Evolutionary conservation across 345 rosid species (phyloP).

Genomic region (Sisymbrium irio): DNA sequence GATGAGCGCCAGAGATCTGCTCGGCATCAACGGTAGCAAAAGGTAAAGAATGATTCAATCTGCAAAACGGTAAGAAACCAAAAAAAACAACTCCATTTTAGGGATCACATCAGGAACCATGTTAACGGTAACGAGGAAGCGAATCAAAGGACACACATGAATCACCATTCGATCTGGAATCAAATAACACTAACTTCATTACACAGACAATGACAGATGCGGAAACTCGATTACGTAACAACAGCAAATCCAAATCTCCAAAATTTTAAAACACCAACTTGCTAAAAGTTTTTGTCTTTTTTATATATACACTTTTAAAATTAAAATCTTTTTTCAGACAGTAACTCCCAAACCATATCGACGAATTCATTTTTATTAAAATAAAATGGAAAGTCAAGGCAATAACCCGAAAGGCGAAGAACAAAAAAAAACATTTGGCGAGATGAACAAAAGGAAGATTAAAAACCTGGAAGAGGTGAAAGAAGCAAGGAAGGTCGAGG

Average conservation of each 20-base stretch:
- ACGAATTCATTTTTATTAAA: background rate
- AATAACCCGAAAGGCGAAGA: slow-evolving; percentile 8
- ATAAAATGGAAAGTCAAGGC: background rate
- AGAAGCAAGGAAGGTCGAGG: slow-evolving; percentile 34
- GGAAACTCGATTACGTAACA: slow-evolving; percentile 11
- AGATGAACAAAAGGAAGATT: background rate
- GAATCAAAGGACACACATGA: background rate
- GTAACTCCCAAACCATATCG: background rate
- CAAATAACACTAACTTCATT: background rate
- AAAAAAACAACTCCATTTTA: background rate
- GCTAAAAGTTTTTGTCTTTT: slow-evolving; percentile 18
- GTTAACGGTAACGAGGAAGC: background rate
- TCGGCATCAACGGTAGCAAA: slow-evolving; percentile 84
- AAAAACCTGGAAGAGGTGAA: slow-evolving; percentile 46
- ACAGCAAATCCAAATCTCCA: background rate
- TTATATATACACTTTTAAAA: background rate
- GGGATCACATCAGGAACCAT: background rate
- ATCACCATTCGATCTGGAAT: background rate
- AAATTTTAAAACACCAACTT: slow-evolving; percentile 26
- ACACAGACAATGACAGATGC: slow-evolving; percentile 5
- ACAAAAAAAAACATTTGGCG: background rate
- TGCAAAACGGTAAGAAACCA: slow-evolving; percentile 19
- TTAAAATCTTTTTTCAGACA: background rate
- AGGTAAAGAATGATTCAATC: slow-evolving; percentile 70
- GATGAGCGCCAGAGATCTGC: slow-evolving; percentile 76